Evolutionary conservation across 2,329 filamentous ascomycete genomes (phyloP), one percentile per base, ranked within the genome.

Genomic region (Hypoxylon sp.): DNA sequence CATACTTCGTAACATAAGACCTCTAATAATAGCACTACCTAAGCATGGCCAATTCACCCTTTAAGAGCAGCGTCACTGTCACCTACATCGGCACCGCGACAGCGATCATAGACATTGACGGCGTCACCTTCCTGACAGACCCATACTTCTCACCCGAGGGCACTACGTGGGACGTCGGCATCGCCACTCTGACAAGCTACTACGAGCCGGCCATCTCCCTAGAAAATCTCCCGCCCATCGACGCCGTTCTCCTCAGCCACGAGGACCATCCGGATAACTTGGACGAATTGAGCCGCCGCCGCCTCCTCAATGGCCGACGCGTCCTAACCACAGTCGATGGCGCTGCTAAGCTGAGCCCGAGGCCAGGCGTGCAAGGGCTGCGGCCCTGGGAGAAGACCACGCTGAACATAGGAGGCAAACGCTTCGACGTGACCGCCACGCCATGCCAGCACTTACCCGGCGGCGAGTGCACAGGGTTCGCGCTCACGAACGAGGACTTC

Each of bases 181-280:
- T 73, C 4, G 25, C 55, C 1, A 31, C 76, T 1, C 75, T 83
- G 8, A 78, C 76, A 13, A 77, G 72, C 25, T 71, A 74, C 11
- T 75, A 80, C 31, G 66, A 70, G 0, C 81, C 83, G 0, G 81
- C 81, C 2, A 68, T 85, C 0, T 57, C 68, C 0, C 75, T 85
- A 0, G 68, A 78, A 0, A 61, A 82, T 0, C 77, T 86, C 0
- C 84, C 84, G 0, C 74, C 75, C 8, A 84, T 86, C 66, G 83
- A 85, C 55, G 84, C 80, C n/a, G 76, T 86, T 2, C 78, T 86
- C 0, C 78, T 86, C 7, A 84, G 82, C 72, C 84, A 86, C 64
- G 85, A 86, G 72, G 82, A 86, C 72, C 84, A 86, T 63, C 76
- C 77, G 0, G 84, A 86, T 66, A 86, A 86, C 66, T 78, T 87